These are phyloP conservation scores for Russula vinacea DNA, from an alignment of 768 basidiomycete genomes.

Conservation along the genomic window DNA sequence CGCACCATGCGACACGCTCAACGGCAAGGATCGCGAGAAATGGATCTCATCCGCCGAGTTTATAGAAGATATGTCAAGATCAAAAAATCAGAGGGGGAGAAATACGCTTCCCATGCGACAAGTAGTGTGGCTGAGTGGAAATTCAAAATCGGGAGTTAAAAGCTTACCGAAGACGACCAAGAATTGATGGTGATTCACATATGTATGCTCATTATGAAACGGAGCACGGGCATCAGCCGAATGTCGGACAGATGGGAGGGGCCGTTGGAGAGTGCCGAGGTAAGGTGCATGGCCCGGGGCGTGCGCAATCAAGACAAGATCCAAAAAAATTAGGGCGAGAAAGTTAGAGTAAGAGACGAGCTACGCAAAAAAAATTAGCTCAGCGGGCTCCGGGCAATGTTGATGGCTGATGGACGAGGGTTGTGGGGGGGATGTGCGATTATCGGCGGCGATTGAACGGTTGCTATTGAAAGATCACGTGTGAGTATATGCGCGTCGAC, in stretches of 20 bases:
- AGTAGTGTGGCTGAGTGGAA: constrained; percentile 14
- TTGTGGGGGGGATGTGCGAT: background rate
- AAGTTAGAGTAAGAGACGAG: background rate
- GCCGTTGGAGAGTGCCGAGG: background rate
- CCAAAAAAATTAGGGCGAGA: background rate
- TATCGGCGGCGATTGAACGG: background rate
- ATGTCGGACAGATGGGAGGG: constrained; percentile 11
- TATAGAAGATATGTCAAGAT: constrained; percentile 9
- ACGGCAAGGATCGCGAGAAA: background rate
- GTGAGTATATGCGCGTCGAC: constrained; percentile 3
- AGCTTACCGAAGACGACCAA: background rate
- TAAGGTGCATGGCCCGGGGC: background rate
- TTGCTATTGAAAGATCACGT: constrained; percentile 3
- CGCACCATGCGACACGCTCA: constrained; percentile 17
- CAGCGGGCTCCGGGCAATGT: background rate
- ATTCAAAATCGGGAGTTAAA: constrained; percentile 1
- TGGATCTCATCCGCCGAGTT: constrained; percentile 11
- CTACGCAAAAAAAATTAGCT: background rate
- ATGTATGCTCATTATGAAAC: background rate
- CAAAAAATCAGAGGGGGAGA: background rate
- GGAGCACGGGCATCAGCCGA: constrained; percentile 14
- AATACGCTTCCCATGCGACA: no score
- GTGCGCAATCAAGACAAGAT: background rate
- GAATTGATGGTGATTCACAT: background rate
- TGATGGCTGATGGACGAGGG: background rate